Percentiles rank a stretch among this genome's conserved stretches.
Conservation (phyloP, 148 eudicot species). For the Spergularia marina region DNA sequence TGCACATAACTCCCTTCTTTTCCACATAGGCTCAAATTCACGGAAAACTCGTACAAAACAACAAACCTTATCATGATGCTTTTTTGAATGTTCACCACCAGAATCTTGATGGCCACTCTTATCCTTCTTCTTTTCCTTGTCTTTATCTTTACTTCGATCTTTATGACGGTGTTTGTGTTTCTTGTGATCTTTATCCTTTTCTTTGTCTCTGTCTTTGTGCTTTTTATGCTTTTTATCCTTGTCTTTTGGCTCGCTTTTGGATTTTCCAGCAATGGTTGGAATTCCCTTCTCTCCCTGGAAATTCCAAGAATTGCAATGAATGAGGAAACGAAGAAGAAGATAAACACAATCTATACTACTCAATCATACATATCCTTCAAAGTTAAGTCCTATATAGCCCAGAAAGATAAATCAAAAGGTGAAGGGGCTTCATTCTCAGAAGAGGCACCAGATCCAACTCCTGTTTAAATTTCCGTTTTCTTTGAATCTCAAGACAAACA, state of each 20-base stretch:
- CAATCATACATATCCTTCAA: neutral
- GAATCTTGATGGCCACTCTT: conserved; percentile 69
- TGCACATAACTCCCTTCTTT: neutral
- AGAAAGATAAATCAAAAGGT: neutral
- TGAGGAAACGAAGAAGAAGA: neutral
- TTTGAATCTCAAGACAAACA: neutral
- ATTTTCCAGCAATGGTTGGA: conserved; percentile 75
- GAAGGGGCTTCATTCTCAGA: neutral
- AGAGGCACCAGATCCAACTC: neutral
- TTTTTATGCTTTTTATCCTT: conserved; percentile 90
- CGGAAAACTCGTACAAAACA: conserved; percentile 39
- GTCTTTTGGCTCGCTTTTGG: conserved; percentile 75
- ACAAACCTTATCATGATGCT: conserved; percentile 85
- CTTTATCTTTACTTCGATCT: conserved; percentile 88
- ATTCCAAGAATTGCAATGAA: conserved; percentile 7
- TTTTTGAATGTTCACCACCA: conserved; percentile 72
- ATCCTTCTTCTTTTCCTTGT: conserved; percentile 84
- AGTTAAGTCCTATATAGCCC: neutral
- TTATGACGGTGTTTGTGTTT: conserved; percentile 94
- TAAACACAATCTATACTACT: neutral
- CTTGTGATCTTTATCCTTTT: conserved; percentile 93
- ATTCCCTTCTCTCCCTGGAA: conserved; percentile 79
- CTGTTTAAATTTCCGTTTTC: neutral
- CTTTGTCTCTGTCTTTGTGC: conserved; percentile 78
- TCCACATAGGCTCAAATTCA: neutral